Base-by-base conservation (phyloP, 2,329 filamentous ascomycete genomes). In the Ophiostoma quercus region DNA sequence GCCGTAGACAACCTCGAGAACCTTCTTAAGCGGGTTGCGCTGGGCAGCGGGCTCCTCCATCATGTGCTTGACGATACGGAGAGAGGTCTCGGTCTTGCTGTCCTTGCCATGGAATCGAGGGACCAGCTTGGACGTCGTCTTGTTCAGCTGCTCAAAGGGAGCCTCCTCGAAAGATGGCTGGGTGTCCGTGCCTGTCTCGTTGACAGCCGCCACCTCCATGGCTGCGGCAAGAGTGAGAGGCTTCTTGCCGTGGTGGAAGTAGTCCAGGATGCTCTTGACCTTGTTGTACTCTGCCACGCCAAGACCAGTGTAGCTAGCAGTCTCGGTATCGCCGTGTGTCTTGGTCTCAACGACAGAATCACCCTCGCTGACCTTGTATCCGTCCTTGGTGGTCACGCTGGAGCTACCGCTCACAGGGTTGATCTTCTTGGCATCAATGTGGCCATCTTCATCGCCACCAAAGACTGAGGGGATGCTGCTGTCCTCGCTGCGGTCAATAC, bases 231-330 rank as follows among this genome's bases (percentile, higher is more conserved):
- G 19, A 37, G 34, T 39, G n/a, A 39, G 16, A 32, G 22, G 57
- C 57, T 62, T 65, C 60, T 63, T 65, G 62, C 62, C 62, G 62
- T 65, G 62, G 8, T 39, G 34, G 32, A 65, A 65, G 19, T 39
- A 65, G 32, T 65, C 62, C 19, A 65, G 62, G 4, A 65, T n/a
- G 16, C 22, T 65, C 32, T 39, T 39, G 62, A 19, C 32, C 34
- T 65, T 65, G 32, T 39, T 37, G 62, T 65, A 65, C 62, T 39
- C 32, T 8, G 32, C 62, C 62, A 22, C 62, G 19, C 62, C 62
- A n/a, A 65, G 62, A n/a, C 62, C 62, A 3, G 62, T 39, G n/a
- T 65, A 65, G 32, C 34, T 22, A 11, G 16, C 62, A 2, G 34
- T 39, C 62, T 25, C 32, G 32, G 32, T 19, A 34, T 65, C 32